Base-by-base conservation (phyloP, 2,329 filamentous ascomycete species). In the Fusarium nisikadoi region DNA sequence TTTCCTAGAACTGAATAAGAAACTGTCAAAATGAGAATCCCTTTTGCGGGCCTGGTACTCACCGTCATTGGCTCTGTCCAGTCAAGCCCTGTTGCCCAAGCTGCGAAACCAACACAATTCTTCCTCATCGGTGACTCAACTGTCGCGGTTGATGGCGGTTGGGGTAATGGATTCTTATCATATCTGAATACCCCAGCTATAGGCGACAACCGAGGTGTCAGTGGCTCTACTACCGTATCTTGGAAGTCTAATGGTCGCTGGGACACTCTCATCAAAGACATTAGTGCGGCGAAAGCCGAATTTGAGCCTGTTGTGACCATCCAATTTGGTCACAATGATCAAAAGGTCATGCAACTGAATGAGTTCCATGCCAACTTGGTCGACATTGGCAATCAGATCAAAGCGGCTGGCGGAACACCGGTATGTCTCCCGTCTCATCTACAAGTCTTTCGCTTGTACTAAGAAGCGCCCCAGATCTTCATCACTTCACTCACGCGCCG, bases 181-280 rank as follows among this genome's bases (percentile, higher is more conserved):
- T 67, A 67, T 8, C 41, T 67, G 0, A 49, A 67, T 0, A 3
- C n/a, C 2, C 54, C 64, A 4, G 63, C 54, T 1, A 5, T 43
- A 23, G 64, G 64, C 0, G 45, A 53, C 1, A 67, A 67, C 0
- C 33, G 63, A 39, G 64, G 63, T 3, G 63, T 67, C 1, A 49
- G 63, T 17, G 64, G 64, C 0, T 62, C 55, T 1, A 67, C 64
- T 4, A 67, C 64, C 1, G 63, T 68, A 1, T 67, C 64, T 0
- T 67, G 54, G 64, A 67, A 68, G 12, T 53, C 46, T 1, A 68
- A 29, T 41, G 63, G 64, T 1, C 64, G 64, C 6, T 67, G 62
- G 64, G 64, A 67, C 10, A 12, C 55, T 25, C 62, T 67, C 0
- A n/a, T 67, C 0, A 27, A 29, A 2, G 46, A 68, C 9, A 6